Percentiles rank a stretch among this genome's conserved stretches.
Evolutionary conservation across 2,329 filamentous ascomycete species (phyloP).

Genomic region (Pyrenophora teres): DNA sequence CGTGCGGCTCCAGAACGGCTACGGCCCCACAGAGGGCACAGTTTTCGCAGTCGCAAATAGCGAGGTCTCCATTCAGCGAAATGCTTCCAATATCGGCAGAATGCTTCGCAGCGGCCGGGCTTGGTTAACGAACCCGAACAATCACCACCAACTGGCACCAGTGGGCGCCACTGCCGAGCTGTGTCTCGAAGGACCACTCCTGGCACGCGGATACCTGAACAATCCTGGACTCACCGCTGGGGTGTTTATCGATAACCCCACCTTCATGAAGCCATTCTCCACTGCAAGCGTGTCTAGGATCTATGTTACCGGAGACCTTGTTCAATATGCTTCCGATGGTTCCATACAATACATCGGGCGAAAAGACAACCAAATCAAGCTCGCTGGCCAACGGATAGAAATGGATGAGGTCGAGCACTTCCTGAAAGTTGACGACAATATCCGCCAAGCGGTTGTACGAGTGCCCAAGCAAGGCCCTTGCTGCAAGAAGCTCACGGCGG

Average conservation of each 20-base stretch:
- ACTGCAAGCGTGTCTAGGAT: constrained; percentile 17
- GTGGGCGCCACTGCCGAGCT: constrained; percentile 39
- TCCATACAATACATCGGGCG: constrained; percentile 38
- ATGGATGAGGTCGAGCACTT: constrained; percentile 43
- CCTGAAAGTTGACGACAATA: constrained; percentile 28
- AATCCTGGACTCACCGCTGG: constrained; percentile 31
- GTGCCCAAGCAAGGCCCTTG: constrained; percentile 50
- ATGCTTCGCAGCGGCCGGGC: constrained; percentile 28
- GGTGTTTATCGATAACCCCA: constrained; percentile 32
- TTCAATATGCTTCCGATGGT: constrained; percentile 36
- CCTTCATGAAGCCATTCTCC: constrained; percentile 27
- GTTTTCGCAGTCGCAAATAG: constrained; percentile 36
- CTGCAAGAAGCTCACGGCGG: constrained; percentile 53
- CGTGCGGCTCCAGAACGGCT: constrained; percentile 36
- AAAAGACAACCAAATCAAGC: constrained; percentile 43
- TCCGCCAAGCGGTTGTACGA: constrained; percentile 51
- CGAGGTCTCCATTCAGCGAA: constrained; percentile 23
- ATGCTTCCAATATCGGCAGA: constrained; percentile 33
- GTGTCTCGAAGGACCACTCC: constrained; percentile 38
- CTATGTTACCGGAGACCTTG: constrained; percentile 44
- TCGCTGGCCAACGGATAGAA: constrained; percentile 44
- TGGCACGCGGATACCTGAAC: constrained; percentile 41
- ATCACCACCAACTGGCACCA: constrained; percentile 37
- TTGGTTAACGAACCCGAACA: constrained; percentile 36
- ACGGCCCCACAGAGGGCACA: constrained; percentile 37